A percentile compares a stretch with the other conserved stretches of the same genome.
Evolutionary conservation across 805 yeast species (phyloP).

Genomic region (Myxozyma neotropica): DNA sequence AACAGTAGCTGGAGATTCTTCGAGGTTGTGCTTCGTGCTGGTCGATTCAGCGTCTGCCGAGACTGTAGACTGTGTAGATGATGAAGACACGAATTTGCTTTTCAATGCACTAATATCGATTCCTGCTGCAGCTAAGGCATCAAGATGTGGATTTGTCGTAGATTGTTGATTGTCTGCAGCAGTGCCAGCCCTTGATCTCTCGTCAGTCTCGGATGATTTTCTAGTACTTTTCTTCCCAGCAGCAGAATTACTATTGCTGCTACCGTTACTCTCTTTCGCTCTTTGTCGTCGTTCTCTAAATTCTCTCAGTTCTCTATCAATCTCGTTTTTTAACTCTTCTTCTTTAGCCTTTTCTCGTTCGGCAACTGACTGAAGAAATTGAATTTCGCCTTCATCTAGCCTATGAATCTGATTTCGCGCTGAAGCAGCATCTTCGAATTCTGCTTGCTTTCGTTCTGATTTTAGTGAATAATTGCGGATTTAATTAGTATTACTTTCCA

Average conservation of each 20-base stretch:
- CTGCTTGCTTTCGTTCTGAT: conserved; percentile 27
- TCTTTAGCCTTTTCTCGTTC: conserved; percentile 16
- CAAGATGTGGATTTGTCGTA: conserved; percentile 1
- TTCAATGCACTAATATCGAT: conserved; percentile 8
- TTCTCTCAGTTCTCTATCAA: conserved; percentile 12
- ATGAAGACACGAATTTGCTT: conserved; percentile 2
- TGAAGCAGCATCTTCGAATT: conserved; percentile 25
- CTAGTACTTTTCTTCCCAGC: too few relatives aligned
- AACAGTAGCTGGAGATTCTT: too few relatives aligned
- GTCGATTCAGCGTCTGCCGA: not conserved
- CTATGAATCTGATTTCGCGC: conserved; percentile 23
- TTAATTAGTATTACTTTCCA: not conserved
- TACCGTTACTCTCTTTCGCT: not conserved
- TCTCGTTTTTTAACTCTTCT: conserved; percentile 6
- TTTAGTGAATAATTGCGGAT: too few relatives aligned
- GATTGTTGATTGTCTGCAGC: not conserved
- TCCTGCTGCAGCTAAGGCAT: conserved; percentile 7
- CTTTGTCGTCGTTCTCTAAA: conserved; percentile 10
- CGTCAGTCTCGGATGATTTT: too few relatives aligned
- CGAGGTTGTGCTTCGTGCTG: not conserved
- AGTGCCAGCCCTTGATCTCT: too few relatives aligned
- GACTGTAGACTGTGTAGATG: not conserved
- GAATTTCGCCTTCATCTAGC: conserved; percentile 30
- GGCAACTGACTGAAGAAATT: conserved; percentile 19
- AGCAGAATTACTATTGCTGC: too few relatives aligned